phyloP scores from a whole-genome alignment of 31 red algal genomes.

The Odonthalia washingtoniensis region DNA sequence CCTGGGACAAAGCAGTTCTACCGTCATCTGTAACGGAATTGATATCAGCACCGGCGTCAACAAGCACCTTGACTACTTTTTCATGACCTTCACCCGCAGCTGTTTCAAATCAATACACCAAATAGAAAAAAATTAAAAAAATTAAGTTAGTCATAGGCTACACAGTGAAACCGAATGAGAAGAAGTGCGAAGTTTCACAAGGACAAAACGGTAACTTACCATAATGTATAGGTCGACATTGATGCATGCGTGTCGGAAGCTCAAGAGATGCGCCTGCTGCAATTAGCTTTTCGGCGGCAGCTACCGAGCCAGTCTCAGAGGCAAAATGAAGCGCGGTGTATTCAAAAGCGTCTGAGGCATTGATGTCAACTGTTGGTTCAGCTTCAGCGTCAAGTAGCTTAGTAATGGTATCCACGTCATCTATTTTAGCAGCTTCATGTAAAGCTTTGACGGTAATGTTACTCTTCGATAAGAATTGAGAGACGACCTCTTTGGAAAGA shows the following conservation, averaged over 20 bases:
- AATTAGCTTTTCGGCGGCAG: conserved; percentile 38
- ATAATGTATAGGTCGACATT: conserved; percentile 73
- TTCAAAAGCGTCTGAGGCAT: conserved; percentile 57
- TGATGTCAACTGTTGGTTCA: conserved; percentile 47
- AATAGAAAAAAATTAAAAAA: background rate
- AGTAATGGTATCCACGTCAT: conserved; percentile 41
- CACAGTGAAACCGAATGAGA: background rate
- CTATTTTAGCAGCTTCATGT: conserved; percentile 54
- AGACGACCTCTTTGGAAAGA: conserved; percentile 48
- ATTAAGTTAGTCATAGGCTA: background rate
- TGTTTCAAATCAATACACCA: background rate
- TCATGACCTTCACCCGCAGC: conserved; percentile 84
- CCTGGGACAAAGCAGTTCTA: conserved; percentile 76
- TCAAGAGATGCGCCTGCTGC: conserved; percentile 35
- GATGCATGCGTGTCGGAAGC: conserved; percentile 46
- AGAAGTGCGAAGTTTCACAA: background rate
- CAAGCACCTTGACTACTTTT: conserved; percentile 54
- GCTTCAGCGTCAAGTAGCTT: conserved; percentile 38
- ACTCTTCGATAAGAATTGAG: conserved; percentile 32
- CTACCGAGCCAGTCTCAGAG: conserved; percentile 52
- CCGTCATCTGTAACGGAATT: conserved; percentile 74
- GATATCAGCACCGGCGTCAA: conserved; percentile 66
- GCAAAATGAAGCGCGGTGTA: conserved; percentile 73
- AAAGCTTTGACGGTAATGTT: conserved; percentile 47
- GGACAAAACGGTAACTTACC: conserved; percentile 50